Conservation (phyloP, 306 rosid genomes). For the Senna tora region DNA sequence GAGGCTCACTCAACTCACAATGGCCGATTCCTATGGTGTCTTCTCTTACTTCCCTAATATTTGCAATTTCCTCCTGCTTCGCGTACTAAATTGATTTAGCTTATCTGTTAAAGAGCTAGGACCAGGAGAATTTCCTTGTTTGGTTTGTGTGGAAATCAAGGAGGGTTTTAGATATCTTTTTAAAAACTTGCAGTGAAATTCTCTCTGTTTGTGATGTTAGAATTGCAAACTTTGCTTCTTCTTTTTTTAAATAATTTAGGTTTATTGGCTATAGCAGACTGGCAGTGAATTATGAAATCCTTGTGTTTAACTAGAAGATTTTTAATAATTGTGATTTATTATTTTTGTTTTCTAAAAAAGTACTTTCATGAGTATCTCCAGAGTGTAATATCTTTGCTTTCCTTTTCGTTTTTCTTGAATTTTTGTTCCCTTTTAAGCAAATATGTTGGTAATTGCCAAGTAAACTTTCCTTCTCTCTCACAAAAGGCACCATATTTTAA, state of each 20-base stretch:
- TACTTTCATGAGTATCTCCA: neutral
- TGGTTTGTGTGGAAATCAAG: conserved; percentile 4
- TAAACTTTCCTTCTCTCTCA: neutral
- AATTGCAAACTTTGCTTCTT: conserved; percentile 19
- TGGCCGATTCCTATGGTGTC: conserved; percentile 24
- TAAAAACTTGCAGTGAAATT: conserved; percentile 26
- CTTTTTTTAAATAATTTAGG: neutral
- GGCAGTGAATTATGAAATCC: neutral
- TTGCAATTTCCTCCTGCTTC: conserved; percentile 7
- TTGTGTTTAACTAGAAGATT: neutral
- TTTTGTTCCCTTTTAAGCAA: neutral
- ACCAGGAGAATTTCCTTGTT: neutral
- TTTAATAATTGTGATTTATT: neutral
- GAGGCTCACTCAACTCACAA: neutral
- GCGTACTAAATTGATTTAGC: neutral
- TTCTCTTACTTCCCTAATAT: neutral
- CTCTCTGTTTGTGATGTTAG: conserved; percentile 14
- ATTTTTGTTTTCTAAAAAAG: neutral
- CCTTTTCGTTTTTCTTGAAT: neutral
- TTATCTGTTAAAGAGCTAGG: neutral
- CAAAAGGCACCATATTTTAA: neutral
- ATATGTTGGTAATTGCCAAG: neutral
- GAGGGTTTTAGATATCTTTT: conserved; percentile 26
- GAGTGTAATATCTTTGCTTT: neutral
- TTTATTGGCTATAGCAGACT: neutral